phyloP scores from a whole-genome alignment of 1,284 basidiomycete genomes.

The Phaffia rhodozyma region DNA sequence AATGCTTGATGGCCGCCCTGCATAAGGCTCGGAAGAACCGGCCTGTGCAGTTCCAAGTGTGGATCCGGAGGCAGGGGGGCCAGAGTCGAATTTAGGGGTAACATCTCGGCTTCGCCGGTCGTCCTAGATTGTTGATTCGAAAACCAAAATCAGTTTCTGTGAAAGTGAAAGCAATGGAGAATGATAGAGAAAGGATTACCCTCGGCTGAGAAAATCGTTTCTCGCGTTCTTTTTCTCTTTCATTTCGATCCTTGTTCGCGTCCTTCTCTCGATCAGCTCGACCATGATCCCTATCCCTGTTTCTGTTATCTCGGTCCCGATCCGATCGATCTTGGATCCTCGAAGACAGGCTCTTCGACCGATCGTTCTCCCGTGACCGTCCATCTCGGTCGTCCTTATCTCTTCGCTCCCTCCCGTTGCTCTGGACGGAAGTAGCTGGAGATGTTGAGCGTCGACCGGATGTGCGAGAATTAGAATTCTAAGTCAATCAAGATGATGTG shows the following conservation, averaged over 20 bases:
- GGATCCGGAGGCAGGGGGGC: too few species aligned
- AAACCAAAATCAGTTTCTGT: not conserved
- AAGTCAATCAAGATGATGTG: too few species aligned
- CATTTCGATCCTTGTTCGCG: not conserved
- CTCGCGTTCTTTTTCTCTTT: not conserved
- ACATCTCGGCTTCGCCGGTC: not conserved
- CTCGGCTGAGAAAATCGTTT: too few species aligned
- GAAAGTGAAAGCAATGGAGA: not conserved
- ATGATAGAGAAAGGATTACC: not conserved
- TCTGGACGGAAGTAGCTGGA: too few species aligned
- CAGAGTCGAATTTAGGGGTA: not conserved
- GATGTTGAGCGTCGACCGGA: too few species aligned
- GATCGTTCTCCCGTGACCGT: not conserved
- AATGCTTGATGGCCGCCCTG: too few species aligned
- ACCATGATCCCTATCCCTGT: not conserved
- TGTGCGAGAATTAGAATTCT: too few species aligned
- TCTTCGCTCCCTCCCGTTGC: not conserved
- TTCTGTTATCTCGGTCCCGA: conserved; percentile 1
- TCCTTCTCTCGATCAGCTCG: not conserved
- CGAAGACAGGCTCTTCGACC: not conserved
- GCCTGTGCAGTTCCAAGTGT: too few species aligned
- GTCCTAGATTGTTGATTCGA: not conserved
- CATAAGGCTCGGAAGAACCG: too few species aligned
- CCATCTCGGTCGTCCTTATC: not conserved
- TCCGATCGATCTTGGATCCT: not conserved